Evolutionary conservation across 441 rosid genomes (phyloP), one percentile per base, ranked within the genome.

Genomic region (Eutrema salsugineum): DNA sequence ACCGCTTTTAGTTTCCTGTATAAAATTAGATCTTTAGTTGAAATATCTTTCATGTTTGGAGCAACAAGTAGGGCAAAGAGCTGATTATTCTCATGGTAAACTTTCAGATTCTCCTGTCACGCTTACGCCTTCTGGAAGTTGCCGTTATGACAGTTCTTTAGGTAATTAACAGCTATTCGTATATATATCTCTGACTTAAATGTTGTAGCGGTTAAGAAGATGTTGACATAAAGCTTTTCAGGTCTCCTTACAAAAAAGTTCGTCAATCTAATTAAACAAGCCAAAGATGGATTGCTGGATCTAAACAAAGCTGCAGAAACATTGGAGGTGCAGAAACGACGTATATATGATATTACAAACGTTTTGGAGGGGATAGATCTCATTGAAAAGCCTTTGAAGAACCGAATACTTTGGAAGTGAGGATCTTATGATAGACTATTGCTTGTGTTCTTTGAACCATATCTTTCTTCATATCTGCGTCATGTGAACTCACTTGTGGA

Each of bases 281-380:
- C 96, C 6, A 88, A 92, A 83, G 97, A 89, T 80, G 99, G 98
- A 60, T 84, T 83, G 72, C 86, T 92, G 44, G 97, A 92, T 79
- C 82, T 94, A 54, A 94, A 92, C 78, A 86, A 86, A 57, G 98
- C 97, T 36, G 98, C 98, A 3, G 96, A 89, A 75, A 88, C 88
- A 59, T 84, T 94, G 81, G 89, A 90, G 89, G 98, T 94, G 73
- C 98, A 92, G 71, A 92, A 94, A 83, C 85, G 97, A 71, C 90
- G 99, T 81, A 92, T 94, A 73, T 94, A 94, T 48, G 99, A 94
- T 81, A 94, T 94, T 75, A 94, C 98, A 42, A 94, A 94, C 84
- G 99, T 94, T 66, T 77, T 94, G 90, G 99, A 94, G 82, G 99
- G 99, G 82, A 91, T 94, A 63, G 96, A 89, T 80, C 96, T 94